Base-by-base conservation (phyloP, 441 rosid species). In the Syzygium syzygioides region DNA sequence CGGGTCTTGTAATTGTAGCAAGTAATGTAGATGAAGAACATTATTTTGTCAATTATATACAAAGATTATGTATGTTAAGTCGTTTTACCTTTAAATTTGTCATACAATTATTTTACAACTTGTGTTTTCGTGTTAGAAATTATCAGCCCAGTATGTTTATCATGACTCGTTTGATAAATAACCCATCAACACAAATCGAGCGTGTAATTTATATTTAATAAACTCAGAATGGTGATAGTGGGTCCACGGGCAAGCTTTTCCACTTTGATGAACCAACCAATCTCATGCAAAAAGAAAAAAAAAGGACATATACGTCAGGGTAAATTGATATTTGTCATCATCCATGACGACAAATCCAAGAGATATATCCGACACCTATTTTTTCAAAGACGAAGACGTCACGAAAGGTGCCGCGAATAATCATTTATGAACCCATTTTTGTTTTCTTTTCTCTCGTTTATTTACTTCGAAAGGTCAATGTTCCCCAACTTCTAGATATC, bases 301-400 rank as follows among this genome's bases (percentile, higher is more conserved):
- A 26, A 26, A 5, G 8, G 26, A 59, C 26, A 26, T 0, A 0
- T 59, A 12, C 64, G 30, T 59, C 8, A 59, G 17, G 64, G 14
- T 60, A 60, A 2, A 26, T 26, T 59, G 30, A 26, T 59, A 26
- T 59, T 59, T 59, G 30, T 59, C 64, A 26, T 59, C 30, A 59
- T 59, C n/a, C 64, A 59, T 5, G 8, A 60, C 68, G 6, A 14
- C 68, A 60, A 60, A 28, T 60, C 32, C 68, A 4, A n/a, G 34
- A 60, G 18, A 60, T 28, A 6, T 60, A n/a, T 60, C 68, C 28
- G 1, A 28, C 7, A 9, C 3, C 34, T 28, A 60, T 28, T 15
- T 60, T 50, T 28, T 60, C 34, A 60, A 60, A 28, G 18, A 60
- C 0, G 32, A 28, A 60, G 32, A 60, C 18, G 34, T 60, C 68